Base-by-base conservation (phyloP, 2,329 filamentous ascomycete genomes). In the Uncinocarpus reesii region DNA sequence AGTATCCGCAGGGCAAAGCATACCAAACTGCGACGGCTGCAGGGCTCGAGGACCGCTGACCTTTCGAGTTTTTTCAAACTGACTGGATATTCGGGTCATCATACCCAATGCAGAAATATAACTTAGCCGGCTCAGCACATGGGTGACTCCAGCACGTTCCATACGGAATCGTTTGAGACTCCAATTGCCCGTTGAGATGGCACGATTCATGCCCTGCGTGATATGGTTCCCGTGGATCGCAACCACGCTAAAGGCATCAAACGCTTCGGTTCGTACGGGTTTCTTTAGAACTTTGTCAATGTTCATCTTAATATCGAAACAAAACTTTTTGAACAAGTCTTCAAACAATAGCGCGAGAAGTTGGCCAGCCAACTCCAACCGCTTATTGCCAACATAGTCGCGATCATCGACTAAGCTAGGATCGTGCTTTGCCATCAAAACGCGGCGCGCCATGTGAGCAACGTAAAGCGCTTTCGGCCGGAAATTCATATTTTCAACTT, bases 11-110 rank as follows among this genome's bases (percentile, higher is more conserved):
- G 89, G 85, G 63, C 92, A 98, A 47, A 98, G 74, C 89, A 98
- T 95, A 58, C 92, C 92, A 71, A 95, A 98, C 57, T 98, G 92
- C 0, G 92, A 98, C 5, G 92, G 89, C 62, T 98, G 92, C 42
- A 98, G 74, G 15, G 93, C 92, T 77, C 92, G 83, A 59, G 93
- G 92, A 56, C 93, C 93, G 62, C 83, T 89, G 52, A 98, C 89
- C 68, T 98, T 98, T 58, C 92, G 75, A 1, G 92, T 96, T 75
- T 98, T 98, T 65, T 98, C 92, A 61, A 98, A 98, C 70, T 98
- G 92, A 76, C 86, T 93, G 65, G 84, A 92, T 60, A 98, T 96
- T 65, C 92, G 79, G 11, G 92, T 98, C 92, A 98, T 98, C 93
- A 98, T 98, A 53, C 93, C 93, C 23, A 98, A 78, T 23, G 92